A percentile compares a stretch with the other conserved stretches of the same genome.
Evolutionary conservation across 2,329 filamentous ascomycete genomes (phyloP).

Genomic region (Neoscytalidium dimidiatum): DNA sequence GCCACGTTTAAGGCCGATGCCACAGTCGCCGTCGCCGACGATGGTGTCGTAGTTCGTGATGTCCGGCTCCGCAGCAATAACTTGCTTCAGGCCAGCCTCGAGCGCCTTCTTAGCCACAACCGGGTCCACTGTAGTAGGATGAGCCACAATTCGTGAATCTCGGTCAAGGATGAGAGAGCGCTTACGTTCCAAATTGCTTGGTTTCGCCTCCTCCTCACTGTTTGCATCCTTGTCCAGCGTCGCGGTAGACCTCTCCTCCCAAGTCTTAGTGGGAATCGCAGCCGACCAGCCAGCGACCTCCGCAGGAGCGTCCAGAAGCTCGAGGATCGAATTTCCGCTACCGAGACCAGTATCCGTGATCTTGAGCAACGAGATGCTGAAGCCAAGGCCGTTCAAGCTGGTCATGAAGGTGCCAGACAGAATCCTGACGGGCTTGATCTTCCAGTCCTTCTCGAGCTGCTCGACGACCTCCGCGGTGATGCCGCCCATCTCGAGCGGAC

Average conservation of each 20-base stretch:
- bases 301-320: conserved; percentile 67
- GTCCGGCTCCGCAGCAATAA: conserved; percentile 66
- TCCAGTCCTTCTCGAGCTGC: conserved; percentile 60
- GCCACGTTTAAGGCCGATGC: conserved; percentile 80
- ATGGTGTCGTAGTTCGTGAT: conserved; percentile 74
- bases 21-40: conserved; percentile 89
- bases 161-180: not conserved
- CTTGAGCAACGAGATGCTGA: conserved; percentile 68
- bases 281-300: conserved; percentile 69
- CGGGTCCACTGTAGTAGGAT: conserved; percentile 50
- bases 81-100: conserved; percentile 57
- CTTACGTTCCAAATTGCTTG: conserved; percentile 57
- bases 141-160: not conserved
- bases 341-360: conserved; percentile 62
- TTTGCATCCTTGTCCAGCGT: conserved; percentile 44
- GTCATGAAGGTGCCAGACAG: conserved; percentile 71
- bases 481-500: conserved; percentile 69
- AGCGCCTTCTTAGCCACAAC: conserved; percentile 54
- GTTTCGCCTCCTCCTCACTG: conserved; percentile 46
- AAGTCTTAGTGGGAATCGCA: conserved; percentile 60
- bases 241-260: conserved; percentile 52
- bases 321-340: conserved; percentile 62
- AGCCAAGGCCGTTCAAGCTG: conserved; percentile 70
- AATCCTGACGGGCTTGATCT: conserved; percentile 62
- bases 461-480: conserved; percentile 68